Evolutionary conservation across 1,139 yeast genomes (phyloP), one percentile per base, ranked within the genome.

Genomic region (Taphrina sp.): DNA sequence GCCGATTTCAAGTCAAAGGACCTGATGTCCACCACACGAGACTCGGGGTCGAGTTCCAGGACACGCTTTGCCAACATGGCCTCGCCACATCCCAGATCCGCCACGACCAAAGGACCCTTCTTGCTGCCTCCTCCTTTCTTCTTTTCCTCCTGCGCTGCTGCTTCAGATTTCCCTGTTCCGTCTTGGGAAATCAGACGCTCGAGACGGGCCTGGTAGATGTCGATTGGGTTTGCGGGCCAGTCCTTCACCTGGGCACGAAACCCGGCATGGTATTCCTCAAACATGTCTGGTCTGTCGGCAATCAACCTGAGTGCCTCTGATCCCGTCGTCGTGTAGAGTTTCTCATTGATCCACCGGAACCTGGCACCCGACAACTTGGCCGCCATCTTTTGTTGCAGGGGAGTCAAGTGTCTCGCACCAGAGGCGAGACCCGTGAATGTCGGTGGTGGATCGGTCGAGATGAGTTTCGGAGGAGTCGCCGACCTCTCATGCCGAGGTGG

Each of bases 61-160:
- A 60, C 55, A 19, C 49, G 42, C 19, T 42, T 24, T 12, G 64
- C 82, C 43, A 92, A 75, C 65, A 85, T 85, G 0, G 97, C 97
- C 69, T 92, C 98, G 52, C 98, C 98, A 70, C 98, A 92, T 10
- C 98, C 98, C 96, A 92, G 89, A 72, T 92, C 98, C 0, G 97
- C 96, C 56, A 92, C 78, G 24, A 49, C 41, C n/a, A 22, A 28
- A 8, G 44, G 53, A 16, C 16, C 10, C 12, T 44, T 33, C 1
- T 85, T 88, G 35, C 89, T 82, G 38, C 72, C 72, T 17, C 72
- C 72, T n/a, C n/a, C n/a, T n/a, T n/a, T n/a, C n/a, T n/a, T n/a
- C n/a, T n/a, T n/a, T n/a, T n/a, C n/a, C n/a, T n/a, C n/a, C n/a
- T n/a, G n/a, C n/a, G n/a, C n/a, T n/a, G n/a, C n/a, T 26, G 65